phyloP scores from a whole-genome alignment of 106 monocot genomes.

The Platanthera zijinensis region DNA sequence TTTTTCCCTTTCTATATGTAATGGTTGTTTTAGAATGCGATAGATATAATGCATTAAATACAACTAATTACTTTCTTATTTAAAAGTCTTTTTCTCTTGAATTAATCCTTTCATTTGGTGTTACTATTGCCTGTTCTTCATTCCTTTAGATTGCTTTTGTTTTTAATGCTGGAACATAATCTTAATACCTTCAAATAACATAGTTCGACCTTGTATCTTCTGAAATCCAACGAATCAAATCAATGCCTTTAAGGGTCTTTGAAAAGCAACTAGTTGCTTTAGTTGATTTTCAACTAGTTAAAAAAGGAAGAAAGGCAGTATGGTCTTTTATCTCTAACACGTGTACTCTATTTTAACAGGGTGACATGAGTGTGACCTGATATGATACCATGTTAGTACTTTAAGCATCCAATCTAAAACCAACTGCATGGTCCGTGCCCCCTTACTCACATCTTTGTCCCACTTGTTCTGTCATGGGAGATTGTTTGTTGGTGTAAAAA shows the following conservation, averaged over 20 bases:
- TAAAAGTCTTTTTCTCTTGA: not conserved
- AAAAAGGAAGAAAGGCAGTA: not conserved
- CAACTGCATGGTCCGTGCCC: no score
- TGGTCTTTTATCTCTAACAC: not conserved
- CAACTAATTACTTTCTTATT: not conserved
- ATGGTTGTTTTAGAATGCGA: not conserved
- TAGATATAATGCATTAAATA: not conserved
- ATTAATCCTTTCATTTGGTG: not conserved
- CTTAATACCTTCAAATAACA: not conserved
- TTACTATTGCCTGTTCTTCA: not conserved
- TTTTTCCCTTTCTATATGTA: not conserved
- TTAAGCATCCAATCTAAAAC: no score
- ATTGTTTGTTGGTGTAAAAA: no score
- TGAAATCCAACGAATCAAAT: not conserved
- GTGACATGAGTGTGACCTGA: no score
- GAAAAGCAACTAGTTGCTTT: not conserved
- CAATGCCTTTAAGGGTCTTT: not conserved
- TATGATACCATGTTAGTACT: no score
- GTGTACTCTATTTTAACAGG: not conserved
- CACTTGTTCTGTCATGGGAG: no score
- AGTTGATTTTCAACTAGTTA: not conserved
- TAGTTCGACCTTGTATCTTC: not conserved
- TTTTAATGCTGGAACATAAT: not conserved
- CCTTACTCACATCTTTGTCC: no score
- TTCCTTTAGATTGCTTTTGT: not conserved